Evolutionary conservation across 176 grass and related monocot genomes (phyloP), one percentile per base, ranked within the genome.

Genomic region (Bothriochloa decipiens): DNA sequence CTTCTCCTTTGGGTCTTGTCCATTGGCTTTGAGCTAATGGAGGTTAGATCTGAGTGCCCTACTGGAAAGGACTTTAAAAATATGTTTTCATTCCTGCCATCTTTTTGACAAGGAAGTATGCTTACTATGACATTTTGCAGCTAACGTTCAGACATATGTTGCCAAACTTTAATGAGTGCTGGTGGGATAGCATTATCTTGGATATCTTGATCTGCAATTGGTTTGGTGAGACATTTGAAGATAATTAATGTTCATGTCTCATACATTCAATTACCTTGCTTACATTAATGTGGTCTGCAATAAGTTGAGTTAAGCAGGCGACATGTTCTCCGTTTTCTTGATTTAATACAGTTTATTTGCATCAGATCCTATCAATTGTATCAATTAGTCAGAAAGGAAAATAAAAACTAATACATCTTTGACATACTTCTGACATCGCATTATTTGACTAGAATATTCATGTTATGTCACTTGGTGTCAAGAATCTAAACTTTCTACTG

Each of bases 151-250:
- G 93, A 73, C 96, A 99, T 86, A 99, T 99, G 96, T 74, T 99
- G 81, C 96, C 96, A 62, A 99, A 99, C 80, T 99, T 99, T 75
- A 99, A 99, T 69, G 96, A 99, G 86, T 99, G 96, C 70, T 99
- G 96, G 96, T 99, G 96, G 96, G 96, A 99, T 85, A 99, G 96
- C 76, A 92, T 99, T 85, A 83, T 99, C 75, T 86, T 99, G 87
- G 96, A 99, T 86, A 96, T 99, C 71, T 68, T 99, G 57, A 94
- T 99, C 83, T 99, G 96, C 93, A 99, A 99, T 89, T 99, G 96
- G 96, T 96, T 99, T 76, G 96, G 96, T 99, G 78, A 92, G 93
- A 58, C 62, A 84, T 80, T 79, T 37, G 29, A 37, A 83, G 7
- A 42, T 61, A 68, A 27, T 49, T 74, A 82, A 72, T 47, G 28